phyloP scores from a whole-genome alignment of 1,139 yeast species.

The Lodderomyces pseudojiufengensis region DNA sequence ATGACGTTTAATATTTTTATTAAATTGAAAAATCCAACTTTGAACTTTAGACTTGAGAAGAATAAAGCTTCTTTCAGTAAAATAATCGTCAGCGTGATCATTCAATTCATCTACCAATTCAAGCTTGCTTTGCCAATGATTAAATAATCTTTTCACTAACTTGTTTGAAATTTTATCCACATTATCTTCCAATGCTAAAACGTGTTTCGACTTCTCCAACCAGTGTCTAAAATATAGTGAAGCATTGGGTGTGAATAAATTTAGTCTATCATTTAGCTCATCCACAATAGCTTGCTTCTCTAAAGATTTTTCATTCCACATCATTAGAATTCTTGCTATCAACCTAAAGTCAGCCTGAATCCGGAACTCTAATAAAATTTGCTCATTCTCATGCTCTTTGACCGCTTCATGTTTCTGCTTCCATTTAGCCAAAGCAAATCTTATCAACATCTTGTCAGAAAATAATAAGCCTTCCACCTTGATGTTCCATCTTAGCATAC shows the following conservation, averaged over 20 bases:
- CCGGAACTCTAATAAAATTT: no score
- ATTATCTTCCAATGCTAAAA: constrained; percentile 1
- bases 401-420: no score
- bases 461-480: no score
- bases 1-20: constrained; percentile 31
- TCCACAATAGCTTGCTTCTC: no score
- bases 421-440: no score
- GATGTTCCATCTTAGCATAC: no score
- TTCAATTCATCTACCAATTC: constrained; percentile 12
- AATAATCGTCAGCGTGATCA: constrained; percentile 28
- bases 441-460: no score
- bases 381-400: no score
- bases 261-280: no score
- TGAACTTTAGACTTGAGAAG: constrained; percentile 26
- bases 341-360: no score
- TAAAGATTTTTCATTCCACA: no score
- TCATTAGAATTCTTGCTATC: no score
- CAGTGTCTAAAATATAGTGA: neutral
- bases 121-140: neutral
- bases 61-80: constrained; percentile 27
- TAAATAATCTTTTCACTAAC: neutral
- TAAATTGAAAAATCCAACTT: constrained; percentile 38
- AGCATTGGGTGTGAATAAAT: neutral
- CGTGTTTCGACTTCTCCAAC: neutral
- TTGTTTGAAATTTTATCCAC: neutral